A percentile compares a stretch with the other conserved stretches of the same genome.
These are phyloP conservation scores for Verticillium klebahnii DNA, from an alignment of 2,329 filamentous ascomycete genomes.

Conservation along the genomic window DNA sequence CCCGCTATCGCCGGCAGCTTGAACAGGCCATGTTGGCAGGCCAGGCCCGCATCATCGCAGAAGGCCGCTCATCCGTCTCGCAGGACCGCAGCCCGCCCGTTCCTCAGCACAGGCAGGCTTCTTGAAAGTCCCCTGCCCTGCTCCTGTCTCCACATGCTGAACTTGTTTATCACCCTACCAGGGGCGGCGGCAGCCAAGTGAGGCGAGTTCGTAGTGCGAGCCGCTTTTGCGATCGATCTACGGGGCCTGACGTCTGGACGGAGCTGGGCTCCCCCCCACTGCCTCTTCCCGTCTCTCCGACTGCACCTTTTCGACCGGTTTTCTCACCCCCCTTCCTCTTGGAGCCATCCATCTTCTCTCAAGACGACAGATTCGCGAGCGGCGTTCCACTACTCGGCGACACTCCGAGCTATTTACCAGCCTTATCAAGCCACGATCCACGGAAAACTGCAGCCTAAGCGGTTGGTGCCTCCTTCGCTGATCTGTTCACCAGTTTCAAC, in stretches of 20 bases:
- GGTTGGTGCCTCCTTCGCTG: not conserved
- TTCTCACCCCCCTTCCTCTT: not conserved
- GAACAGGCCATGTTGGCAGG: not conserved
- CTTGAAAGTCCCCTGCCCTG: not conserved
- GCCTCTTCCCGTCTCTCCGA: constrained; percentile 3
- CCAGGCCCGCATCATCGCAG: not conserved
- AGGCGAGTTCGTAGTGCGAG: constrained; percentile 1
- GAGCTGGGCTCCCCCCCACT: not conserved
- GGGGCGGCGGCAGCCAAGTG: not conserved
- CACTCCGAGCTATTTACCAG: not conserved
- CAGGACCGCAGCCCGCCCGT: not conserved
- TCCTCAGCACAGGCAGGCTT: not conserved
- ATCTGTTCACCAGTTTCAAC: not conserved
- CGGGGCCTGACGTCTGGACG: not conserved
- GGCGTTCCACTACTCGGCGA: not conserved
- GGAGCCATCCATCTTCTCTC: not conserved
- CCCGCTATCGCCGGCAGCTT: constrained; percentile 3
- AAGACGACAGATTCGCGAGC: not conserved
- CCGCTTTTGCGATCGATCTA: constrained; percentile 3
- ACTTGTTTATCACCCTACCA: not conserved
- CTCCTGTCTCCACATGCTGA: not conserved
- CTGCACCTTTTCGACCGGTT: not conserved
- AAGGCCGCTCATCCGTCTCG: not conserved
- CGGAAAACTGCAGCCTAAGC: not conserved
- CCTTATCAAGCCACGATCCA: not conserved